Evolutionary conservation across 2,329 filamentous ascomycete genomes (phyloP).

Genomic region (Neoascochyta sp.): DNA sequence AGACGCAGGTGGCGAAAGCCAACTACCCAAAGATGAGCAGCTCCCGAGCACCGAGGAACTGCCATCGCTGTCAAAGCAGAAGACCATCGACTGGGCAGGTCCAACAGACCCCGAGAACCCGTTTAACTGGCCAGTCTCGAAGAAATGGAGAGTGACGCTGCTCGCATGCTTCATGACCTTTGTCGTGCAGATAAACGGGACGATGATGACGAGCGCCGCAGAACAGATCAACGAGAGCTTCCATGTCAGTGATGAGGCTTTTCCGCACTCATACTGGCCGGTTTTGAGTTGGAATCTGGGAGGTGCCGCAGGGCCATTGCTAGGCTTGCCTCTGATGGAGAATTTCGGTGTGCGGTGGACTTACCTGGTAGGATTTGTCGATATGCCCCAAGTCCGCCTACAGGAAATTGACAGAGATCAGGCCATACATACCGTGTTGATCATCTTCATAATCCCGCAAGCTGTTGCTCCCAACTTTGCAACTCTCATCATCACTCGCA

Average conservation of each 20-base stretch:
- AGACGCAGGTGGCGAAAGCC: conserved; percentile 1
- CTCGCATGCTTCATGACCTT: conserved; percentile 44
- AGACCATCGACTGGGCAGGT: conserved; percentile 16
- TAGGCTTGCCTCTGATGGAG: conserved; percentile 45
- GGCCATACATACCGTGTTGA: conserved; percentile 40
- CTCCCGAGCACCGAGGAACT: conserved; percentile 1
- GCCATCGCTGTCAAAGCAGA: conserved; percentile 1
- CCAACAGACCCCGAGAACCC: conserved; percentile 27
- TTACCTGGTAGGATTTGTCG: conserved; percentile 36
- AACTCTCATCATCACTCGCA: conserved; percentile 44
- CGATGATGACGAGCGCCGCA: conserved; percentile 32
- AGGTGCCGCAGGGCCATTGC: conserved; percentile 41
- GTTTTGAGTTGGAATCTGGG: conserved; percentile 44
- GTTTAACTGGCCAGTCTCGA: conserved; percentile 42
- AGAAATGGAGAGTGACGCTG: conserved; percentile 44
- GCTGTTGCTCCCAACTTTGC: conserved; percentile 46
- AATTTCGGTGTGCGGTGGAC: conserved; percentile 45
- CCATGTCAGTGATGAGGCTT: conserved; percentile 35
- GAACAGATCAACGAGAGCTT: conserved; percentile 41
- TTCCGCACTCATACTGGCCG: conserved; percentile 43
- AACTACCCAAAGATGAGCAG: conserved; percentile 1
- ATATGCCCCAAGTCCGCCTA: no score
- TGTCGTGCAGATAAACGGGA: conserved; percentile 31
- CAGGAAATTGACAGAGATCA: conserved; percentile 9
- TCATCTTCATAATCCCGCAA: conserved; percentile 43